A percentile compares a stretch with the other conserved stretches of the same genome.
Evolutionary conservation across 441 rosid genomes (phyloP).

Genomic region (Pelargonium exstipulatum): DNA sequence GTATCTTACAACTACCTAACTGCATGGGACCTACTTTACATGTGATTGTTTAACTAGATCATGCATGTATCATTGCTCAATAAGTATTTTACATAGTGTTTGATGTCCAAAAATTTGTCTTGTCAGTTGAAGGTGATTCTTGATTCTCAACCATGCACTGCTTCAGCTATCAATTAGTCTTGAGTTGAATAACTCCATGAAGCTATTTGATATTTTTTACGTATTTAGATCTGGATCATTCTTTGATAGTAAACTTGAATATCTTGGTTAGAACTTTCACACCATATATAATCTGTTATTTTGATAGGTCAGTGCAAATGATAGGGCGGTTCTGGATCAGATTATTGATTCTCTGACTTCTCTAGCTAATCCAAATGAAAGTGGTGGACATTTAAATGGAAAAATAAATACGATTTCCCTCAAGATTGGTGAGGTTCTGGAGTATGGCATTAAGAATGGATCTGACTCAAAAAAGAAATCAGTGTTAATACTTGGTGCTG

Average conservation of each 20-base stretch:
- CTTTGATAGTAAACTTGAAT: background rate
- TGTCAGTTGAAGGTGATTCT: no score
- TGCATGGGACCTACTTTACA: no score
- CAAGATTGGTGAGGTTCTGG: constrained; percentile 50
- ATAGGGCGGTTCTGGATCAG: constrained; percentile 64
- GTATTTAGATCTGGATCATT: background rate
- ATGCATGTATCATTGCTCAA: no score
- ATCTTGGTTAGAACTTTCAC: constrained; percentile 9
- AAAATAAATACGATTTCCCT: constrained; percentile 44
- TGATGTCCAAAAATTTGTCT: no score
- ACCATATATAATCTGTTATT: constrained; percentile 17
- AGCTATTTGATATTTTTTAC: background rate
- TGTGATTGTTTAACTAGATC: no score
- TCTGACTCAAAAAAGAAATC: constrained; percentile 33
- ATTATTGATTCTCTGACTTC: constrained; percentile 78
- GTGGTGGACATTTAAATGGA: constrained; percentile 23
- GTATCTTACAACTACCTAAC: no score
- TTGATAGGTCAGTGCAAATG: constrained; percentile 85
- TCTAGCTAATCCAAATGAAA: constrained; percentile 57
- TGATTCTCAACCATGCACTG: no score
- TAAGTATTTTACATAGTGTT: no score
- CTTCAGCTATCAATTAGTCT: no score
- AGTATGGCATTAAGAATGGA: constrained; percentile 31
- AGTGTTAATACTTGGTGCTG: constrained; percentile 88
- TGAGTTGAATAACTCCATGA: no score